phyloP scores from a whole-genome alignment of 2,329 filamentous ascomycete genomes.

The Sclerotinia minor region DNA sequence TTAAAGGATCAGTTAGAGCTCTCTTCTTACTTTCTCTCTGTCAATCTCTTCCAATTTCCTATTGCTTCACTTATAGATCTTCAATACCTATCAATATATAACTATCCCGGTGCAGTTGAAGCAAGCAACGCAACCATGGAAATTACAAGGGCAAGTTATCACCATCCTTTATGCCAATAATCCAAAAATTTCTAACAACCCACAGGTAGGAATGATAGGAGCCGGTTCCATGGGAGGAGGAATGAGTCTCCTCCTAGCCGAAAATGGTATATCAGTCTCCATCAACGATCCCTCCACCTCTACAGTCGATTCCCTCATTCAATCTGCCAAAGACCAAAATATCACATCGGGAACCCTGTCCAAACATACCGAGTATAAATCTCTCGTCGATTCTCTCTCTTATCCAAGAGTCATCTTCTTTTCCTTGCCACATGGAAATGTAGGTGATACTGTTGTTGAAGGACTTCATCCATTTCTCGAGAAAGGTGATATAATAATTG shows the following conservation, averaged over 20 bases:
- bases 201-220: slow-evolving; percentile 55
- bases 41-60: neutral
- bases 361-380: slow-evolving; percentile 48
- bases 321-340: slow-evolving; percentile 37
- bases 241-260: slow-evolving; percentile 59
- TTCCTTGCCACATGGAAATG: slow-evolving; percentile 51
- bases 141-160: neutral
- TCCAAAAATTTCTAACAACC: neutral
- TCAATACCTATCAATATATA: neutral
- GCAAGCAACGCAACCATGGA: neutral
- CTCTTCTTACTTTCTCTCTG: neutral
- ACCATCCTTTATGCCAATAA: neutral
- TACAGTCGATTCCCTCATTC: slow-evolving; percentile 45
- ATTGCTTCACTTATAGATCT: neutral
- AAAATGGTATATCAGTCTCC: slow-evolving; percentile 55
- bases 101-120: neutral
- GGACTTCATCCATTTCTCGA: slow-evolving; percentile 50
- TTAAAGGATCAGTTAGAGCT: neutral
- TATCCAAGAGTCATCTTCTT: slow-evolving; percentile 54
- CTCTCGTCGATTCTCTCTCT: slow-evolving; percentile 45
- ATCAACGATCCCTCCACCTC: slow-evolving; percentile 55
- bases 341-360: slow-evolving; percentile 39
- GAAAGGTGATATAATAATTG: slow-evolving; percentile 65
- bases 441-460: slow-evolving; percentile 45
- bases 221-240: slow-evolving; percentile 58